These are phyloP conservation scores for Podaxis sp. DNA, from an alignment of 768 basidiomycete genomes.

Conservation along the genomic window DNA sequence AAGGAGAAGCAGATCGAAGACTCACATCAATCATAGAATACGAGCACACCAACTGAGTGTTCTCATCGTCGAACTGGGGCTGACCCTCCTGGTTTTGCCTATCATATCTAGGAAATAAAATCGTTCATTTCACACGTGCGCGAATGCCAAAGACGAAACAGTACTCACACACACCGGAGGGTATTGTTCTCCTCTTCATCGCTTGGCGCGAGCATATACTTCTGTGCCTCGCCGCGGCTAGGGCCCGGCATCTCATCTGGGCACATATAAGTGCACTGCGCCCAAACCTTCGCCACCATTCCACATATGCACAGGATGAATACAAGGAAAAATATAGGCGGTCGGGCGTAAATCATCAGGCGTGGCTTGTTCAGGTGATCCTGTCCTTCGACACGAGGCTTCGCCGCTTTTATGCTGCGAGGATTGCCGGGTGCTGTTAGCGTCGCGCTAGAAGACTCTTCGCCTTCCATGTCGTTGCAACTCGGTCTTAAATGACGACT, in stretches of 20 bases:
- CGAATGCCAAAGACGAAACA: not conserved
- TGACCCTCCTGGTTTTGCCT: not conserved
- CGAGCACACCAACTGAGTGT: not conserved
- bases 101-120: not conserved
- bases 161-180: not conserved
- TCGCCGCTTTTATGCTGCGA: not conserved
- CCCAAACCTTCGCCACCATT: not conserved
- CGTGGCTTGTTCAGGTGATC: not conserved
- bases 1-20: not conserved
- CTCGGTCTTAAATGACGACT: not conserved
- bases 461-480: not conserved
- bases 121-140: not conserved
- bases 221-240: not conserved
- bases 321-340: conserved; percentile 2
- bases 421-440: not conserved
- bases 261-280: not conserved
- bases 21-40: conserved; percentile 5
- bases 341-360: not conserved
- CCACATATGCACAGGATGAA: not conserved
- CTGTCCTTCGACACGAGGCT: not conserved
- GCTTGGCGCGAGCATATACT: not conserved
- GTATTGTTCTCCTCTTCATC: not conserved
- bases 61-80: not conserved
- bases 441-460: not conserved
- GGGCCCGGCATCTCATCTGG: not conserved